Percentiles rank a stretch among this genome's conserved stretches.
phyloP scores from a whole-genome alignment of 306 rosid species.

The Vigna mungo region DNA sequence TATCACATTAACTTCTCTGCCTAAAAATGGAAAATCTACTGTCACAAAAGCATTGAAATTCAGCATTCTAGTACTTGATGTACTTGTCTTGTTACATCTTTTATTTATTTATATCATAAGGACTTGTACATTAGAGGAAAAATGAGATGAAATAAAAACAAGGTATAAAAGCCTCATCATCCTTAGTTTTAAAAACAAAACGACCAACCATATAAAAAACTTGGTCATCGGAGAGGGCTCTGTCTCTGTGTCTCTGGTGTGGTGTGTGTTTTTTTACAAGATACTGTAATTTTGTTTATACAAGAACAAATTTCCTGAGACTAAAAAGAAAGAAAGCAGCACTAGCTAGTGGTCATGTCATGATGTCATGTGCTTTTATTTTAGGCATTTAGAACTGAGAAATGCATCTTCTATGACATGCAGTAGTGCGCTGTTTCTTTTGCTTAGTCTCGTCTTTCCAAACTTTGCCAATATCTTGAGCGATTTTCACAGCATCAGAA shows the following conservation, averaged over 20 bases:
- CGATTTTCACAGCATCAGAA: slow-evolving; percentile 79
- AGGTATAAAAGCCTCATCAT: slow-evolving; percentile 76
- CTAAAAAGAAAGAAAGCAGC: slow-evolving; percentile 20
- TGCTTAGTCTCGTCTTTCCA: slow-evolving; percentile 85
- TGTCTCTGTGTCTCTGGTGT: slow-evolving; percentile 47
- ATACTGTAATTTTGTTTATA: slow-evolving; percentile 29
- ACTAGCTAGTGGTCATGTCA: slow-evolving; percentile 8
- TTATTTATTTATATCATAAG: background rate
- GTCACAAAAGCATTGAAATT: slow-evolving; percentile 28
- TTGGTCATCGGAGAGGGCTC: slow-evolving; percentile 82
- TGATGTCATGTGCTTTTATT: background rate
- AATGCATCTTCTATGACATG: slow-evolving; percentile 90
- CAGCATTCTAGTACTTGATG: slow-evolving; percentile 43
- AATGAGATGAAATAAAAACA: slow-evolving; percentile 23
- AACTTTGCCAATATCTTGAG: slow-evolving; percentile 74
- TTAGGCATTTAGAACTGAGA: slow-evolving; percentile 64
- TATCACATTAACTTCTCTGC: slow-evolving; percentile 28
- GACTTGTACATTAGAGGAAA: slow-evolving; percentile 47
- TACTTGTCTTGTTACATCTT: slow-evolving; percentile 50
- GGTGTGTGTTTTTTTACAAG: slow-evolving; percentile 47
- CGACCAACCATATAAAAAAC: slow-evolving; percentile 59
- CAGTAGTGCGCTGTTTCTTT: slow-evolving; percentile 61
- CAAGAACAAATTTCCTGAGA: slow-evolving; percentile 43
- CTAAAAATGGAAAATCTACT: background rate
- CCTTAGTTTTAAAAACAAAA: slow-evolving; percentile 55